Evolutionary conservation across 73 alveolate genomes (phyloP), one percentile per base, ranked within the genome.

Genomic region (Effrenium voratum): DNA sequence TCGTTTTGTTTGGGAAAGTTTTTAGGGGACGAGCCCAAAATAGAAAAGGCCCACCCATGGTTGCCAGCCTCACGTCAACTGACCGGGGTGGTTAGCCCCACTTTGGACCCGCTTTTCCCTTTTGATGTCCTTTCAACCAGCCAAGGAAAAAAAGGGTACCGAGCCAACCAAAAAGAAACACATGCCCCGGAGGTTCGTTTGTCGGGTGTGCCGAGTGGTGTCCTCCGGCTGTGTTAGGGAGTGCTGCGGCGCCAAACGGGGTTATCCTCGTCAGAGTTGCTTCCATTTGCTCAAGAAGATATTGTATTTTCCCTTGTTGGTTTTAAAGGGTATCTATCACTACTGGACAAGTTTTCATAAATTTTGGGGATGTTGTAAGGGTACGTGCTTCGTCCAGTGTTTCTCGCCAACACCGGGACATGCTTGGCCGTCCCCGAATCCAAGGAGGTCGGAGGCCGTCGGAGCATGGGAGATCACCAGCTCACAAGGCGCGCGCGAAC

Each of bases 401-500:
- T 8, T 52, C 63, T 52, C 63, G 63, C 63, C 63, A 52, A n/a
- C n/a, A n/a, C n/a, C n/a, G n/a, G n/a, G n/a, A n/a, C n/a, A n/a
- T n/a, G n/a, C n/a, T n/a, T n/a, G n/a, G n/a, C n/a, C n/a, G n/a
- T n/a, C n/a, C n/a, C n/a, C n/a, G n/a, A n/a, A n/a, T n/a, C n/a
- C n/a, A n/a, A 63, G 77, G 77, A 63, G 32, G 44, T 63, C 77
- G 38, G 77, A 63, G 77, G 34, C 77, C 26, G 77, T 40, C 38
- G 77, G 77, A 34, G 77, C 77, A 15, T 63, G 77, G 77, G 77
- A 63, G 77, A 63, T 63, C 44, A 63, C 26, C 77, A 63, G 77
- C 38, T 63, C 77, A 0, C 41, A 34, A 63, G 77, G 77, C 63
- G n/a, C n/a, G n/a, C n/a, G n/a, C n/a, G n/a, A n/a, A n/a, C n/a